Conservation (phyloP, 2,329 filamentous ascomycete genomes). For the Colletotrichum magnum region DNA sequence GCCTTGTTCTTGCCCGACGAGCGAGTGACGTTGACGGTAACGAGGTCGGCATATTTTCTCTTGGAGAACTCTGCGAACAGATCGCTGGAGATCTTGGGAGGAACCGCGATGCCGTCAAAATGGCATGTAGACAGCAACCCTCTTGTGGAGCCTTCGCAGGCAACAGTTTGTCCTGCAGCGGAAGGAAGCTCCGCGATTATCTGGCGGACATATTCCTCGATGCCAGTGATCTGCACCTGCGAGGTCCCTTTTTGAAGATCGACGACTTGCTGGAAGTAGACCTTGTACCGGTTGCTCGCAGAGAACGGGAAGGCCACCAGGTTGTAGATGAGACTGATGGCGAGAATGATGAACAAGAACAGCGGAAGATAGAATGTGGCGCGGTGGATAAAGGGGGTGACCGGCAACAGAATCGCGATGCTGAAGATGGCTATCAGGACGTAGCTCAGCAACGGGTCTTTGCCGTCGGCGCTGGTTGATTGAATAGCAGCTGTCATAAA, state of each 20-base stretch:
- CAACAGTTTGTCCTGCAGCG: constrained; percentile 72
- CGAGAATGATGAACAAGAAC: constrained; percentile 77
- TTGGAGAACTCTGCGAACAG: constrained; percentile 55
- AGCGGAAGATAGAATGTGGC: constrained; percentile 86
- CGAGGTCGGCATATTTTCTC: constrained; percentile 68
- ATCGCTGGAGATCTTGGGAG: constrained; percentile 61
- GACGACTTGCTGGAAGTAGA: constrained; percentile 87
- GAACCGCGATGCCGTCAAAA: constrained; percentile 74
- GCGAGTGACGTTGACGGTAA: constrained; percentile 73
- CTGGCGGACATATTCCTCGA: constrained; percentile 75
- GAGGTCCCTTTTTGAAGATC: constrained; percentile 78
- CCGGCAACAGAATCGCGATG: constrained; percentile 80
- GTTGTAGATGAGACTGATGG: constrained; percentile 84
- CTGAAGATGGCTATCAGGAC: constrained; percentile 77
- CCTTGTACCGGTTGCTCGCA: constrained; percentile 81
- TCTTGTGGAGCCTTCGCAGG: constrained; percentile 62
- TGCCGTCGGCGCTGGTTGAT: constrained; percentile 90
- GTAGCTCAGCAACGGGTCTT: constrained; percentile 79
- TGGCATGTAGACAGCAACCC: constrained; percentile 73
- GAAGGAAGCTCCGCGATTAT: constrained; percentile 81
- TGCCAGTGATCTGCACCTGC: constrained; percentile 76
- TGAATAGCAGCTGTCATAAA: constrained; percentile 79
- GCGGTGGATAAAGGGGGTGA: constrained; percentile 88
- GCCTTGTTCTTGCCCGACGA: constrained; percentile 62
- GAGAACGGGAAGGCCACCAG: constrained; percentile 92